phyloP scores from a whole-genome alignment of 495 filamentous ascomycete species.

The Gamarada debralockiae region DNA sequence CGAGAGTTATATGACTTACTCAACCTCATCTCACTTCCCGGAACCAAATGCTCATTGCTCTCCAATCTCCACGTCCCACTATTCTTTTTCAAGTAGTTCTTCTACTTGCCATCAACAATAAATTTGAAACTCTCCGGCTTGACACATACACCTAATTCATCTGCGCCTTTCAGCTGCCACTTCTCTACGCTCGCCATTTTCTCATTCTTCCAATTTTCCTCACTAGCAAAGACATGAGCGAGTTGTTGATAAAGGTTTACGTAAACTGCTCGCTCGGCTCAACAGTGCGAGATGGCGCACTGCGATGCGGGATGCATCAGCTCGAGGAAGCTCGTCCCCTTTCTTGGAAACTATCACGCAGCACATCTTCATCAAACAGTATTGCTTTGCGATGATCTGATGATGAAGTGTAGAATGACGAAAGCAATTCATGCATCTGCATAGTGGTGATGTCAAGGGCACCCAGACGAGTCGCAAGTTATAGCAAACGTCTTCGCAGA shows the following conservation, averaged over 20 bases:
- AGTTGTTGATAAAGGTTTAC: slow-evolving; percentile 6
- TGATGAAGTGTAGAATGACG: slow-evolving; percentile 46
- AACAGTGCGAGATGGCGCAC: slow-evolving; percentile 48
- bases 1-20: too few relatives aligned
- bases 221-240: slow-evolving; percentile 1
- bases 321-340: neutral
- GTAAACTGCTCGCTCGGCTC: too few relatives aligned
- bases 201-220: slow-evolving; percentile 6
- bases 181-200: neutral
- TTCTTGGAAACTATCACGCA: slow-evolving; percentile 32
- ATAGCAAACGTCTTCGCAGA: slow-evolving; percentile 60
- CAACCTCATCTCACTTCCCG: too few relatives aligned
- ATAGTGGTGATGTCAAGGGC: slow-evolving; percentile 50
- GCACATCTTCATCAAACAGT: slow-evolving; percentile 49
- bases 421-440: slow-evolving; percentile 52
- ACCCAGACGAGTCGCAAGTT: slow-evolving; percentile 58
- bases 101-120: neutral
- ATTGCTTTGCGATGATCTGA: slow-evolving; percentile 46
- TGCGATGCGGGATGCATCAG: slow-evolving; percentile 29
- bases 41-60: neutral
- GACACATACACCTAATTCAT: neutral
- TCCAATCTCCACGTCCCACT: neutral
- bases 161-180: neutral
- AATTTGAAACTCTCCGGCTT: neutral
- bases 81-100: slow-evolving; percentile 2